Evolutionary conservation across 108 stramenopile genomes (phyloP), one percentile per base, ranked within the genome.

Genomic region (Nitzschia palea): DNA sequence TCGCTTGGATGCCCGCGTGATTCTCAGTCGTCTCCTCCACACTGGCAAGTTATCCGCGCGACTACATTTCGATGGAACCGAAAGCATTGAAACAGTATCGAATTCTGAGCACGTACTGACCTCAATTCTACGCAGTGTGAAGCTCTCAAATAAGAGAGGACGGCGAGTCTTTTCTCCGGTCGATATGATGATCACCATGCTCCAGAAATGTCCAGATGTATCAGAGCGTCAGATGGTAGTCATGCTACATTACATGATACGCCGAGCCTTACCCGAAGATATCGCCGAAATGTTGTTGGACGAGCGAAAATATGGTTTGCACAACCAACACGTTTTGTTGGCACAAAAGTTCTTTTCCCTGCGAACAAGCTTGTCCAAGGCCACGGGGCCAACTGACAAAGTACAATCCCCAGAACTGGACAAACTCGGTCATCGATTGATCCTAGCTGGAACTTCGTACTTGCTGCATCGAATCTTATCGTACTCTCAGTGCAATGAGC

Each of bases 21-120:
- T 78, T 18, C 27, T 79, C 33, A 55, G 61, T 10, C 60, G 63
- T 29, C 55, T 79, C 20, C 25, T 79, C n/a, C 36, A 48, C 32
- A 73, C 68, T 15, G 63, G 58, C 10, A 68, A 72, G 40, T 53
- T 79, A 1, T 79, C 78, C 31, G 78, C 78, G 15, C 62, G 78
- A 27, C 43, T 62, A 12, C 72, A 74, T 35, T 65, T 73, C 47
- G 68, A 79, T 57, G 65, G 50, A 25, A n/a, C 56, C 17, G 54
- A 52, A 23, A 28, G 29, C 15, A 32, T 55, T 17, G 52, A 60
- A 51, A 40, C 47, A 50, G n/a, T n/a, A n/a, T 55, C 55, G n/a
- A 30, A 40, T 50, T 36, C 43, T 23, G 44, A 65, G 45, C 59
- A 67, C 55, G 28, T 31, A 4, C 10, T 72, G 68, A 27, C 44